A percentile compares a stretch with the other conserved stretches of the same genome.
phyloP scores from a whole-genome alignment of 2,329 filamentous ascomycete genomes.

The Xylariales sp. region DNA sequence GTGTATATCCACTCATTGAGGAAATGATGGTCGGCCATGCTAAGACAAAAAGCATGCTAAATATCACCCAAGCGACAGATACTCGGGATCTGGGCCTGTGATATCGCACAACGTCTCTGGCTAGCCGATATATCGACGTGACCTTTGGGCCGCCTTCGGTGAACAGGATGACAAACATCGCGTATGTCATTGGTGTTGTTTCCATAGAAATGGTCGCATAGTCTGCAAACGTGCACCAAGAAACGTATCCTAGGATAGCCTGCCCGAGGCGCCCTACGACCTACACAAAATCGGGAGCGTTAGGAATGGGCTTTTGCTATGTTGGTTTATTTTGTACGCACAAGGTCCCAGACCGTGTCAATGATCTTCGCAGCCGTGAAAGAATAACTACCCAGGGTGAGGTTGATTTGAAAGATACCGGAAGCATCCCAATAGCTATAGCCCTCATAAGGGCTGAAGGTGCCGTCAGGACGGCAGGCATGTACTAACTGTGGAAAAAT shows the following conservation, averaged over 20 bases:
- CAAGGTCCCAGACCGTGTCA: conserved; percentile 38
- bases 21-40: conserved; percentile 47
- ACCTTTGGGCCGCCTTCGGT: conserved; percentile 41
- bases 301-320: neutral
- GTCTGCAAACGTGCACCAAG: conserved; percentile 47
- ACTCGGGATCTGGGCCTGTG: conserved; percentile 40
- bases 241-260: conserved; percentile 42
- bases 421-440: conserved; percentile 33
- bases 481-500: neutral
- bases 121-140: conserved; percentile 35
- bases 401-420: conserved; percentile 38
- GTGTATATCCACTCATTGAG: conserved; percentile 48
- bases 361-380: conserved; percentile 36
- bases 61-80: conserved; percentile 43
- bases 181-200: conserved; percentile 44
- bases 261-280: conserved; percentile 47
- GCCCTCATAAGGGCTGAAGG: conserved; percentile 25
- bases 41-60: conserved; percentile 44
- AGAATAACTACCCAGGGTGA: conserved; percentile 34
- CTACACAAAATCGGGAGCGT: conserved; percentile 32
- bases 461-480: conserved; percentile 35
- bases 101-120: conserved; percentile 37
- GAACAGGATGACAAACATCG: conserved; percentile 44
- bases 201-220: conserved; percentile 46
- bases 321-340: conserved; percentile 9